Evolutionary conservation across 2,329 filamentous ascomycete species (phyloP).

Genomic region (Nannizziopsis barbatae): DNA sequence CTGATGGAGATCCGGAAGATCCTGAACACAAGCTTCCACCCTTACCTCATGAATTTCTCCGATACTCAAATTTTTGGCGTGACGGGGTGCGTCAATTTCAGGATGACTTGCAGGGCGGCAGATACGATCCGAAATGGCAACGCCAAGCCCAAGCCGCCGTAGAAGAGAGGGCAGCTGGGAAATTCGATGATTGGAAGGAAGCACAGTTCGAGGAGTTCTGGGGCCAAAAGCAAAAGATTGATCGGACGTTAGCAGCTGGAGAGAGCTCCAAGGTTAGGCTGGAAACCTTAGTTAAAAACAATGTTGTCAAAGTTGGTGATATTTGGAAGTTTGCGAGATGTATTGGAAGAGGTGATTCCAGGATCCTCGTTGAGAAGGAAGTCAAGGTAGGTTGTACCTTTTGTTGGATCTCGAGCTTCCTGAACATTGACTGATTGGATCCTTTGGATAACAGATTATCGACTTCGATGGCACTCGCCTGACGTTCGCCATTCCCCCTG

Average conservation of each 20-base stretch:
- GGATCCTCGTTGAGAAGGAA: slow-evolving; percentile 34
- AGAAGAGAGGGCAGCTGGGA: slow-evolving; percentile 41
- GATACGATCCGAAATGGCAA: slow-evolving; percentile 48
- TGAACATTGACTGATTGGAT: neutral
- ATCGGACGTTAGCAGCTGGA: slow-evolving; percentile 27
- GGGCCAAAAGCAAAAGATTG: slow-evolving; percentile 43
- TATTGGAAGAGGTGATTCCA: slow-evolving; percentile 17
- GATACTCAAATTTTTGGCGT: slow-evolving; percentile 41
- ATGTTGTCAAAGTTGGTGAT: slow-evolving; percentile 31
- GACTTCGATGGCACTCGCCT: slow-evolving; percentile 25
- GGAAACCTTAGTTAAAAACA: slow-evolving; percentile 26
- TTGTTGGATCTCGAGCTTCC: no score
- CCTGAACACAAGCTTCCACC: slow-evolving; percentile 27
- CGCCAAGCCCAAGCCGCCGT: slow-evolving; percentile 44
- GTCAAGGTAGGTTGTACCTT: slow-evolving; percentile 25
- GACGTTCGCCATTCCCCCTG: slow-evolving; percentile 32
- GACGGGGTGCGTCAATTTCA: slow-evolving; percentile 46
- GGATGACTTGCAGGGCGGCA: slow-evolving; percentile 44
- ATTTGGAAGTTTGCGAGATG: slow-evolving; percentile 30
- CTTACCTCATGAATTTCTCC: slow-evolving; percentile 32
- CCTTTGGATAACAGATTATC: slow-evolving; percentile 22
- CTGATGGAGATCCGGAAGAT: slow-evolving; percentile 22
- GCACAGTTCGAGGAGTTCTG: slow-evolving; percentile 46
- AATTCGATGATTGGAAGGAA: slow-evolving; percentile 48
- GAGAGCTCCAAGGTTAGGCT: slow-evolving; percentile 34